Percentiles rank a stretch among this genome's conserved stretches.
Conservation (phyloP, 371 early-diverging fungal genomes). For the Coemansia linderi region DNA sequence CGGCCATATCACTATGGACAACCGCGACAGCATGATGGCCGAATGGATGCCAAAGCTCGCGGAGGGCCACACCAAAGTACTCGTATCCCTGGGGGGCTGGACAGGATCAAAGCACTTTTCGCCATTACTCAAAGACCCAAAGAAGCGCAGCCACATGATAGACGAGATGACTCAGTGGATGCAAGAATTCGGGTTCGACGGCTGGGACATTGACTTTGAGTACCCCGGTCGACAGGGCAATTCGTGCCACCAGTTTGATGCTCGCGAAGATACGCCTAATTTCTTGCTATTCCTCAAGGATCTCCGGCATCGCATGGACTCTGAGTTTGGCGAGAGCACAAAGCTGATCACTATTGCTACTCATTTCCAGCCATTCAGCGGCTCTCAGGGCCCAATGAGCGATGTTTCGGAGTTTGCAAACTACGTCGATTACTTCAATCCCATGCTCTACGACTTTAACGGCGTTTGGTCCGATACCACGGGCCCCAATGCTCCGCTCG, state of each 20-base stretch:
- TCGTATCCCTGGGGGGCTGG: constrained; percentile 58
- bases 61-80: constrained; percentile 53
- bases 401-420: constrained; percentile 63
- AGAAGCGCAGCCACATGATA: constrained; percentile 51
- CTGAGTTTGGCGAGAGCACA: constrained; percentile 52
- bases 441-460: constrained; percentile 65
- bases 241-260: constrained; percentile 62
- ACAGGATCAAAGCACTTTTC: constrained; percentile 35
- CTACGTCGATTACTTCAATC: constrained; percentile 65
- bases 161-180: constrained; percentile 55
- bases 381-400: constrained; percentile 56
- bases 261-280: constrained; percentile 62
- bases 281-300: constrained; percentile 63
- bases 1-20: constrained; percentile 18
- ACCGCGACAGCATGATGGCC: constrained; percentile 12
- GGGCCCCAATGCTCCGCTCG: constrained; percentile 68
- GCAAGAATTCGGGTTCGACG: constrained; percentile 52
- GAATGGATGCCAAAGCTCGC: constrained; percentile 55
- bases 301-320: constrained; percentile 61
- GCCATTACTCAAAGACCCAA: constrained; percentile 52
- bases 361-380: constrained; percentile 65
- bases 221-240: constrained; percentile 71
- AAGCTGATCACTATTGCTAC: constrained; percentile 73
- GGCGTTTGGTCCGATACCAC: constrained; percentile 67
- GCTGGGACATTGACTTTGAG: constrained; percentile 65